These are phyloP conservation scores for Dactylellina haptotyla DNA, from an alignment of 2,329 filamentous ascomycete genomes.

Conservation along the genomic window DNA sequence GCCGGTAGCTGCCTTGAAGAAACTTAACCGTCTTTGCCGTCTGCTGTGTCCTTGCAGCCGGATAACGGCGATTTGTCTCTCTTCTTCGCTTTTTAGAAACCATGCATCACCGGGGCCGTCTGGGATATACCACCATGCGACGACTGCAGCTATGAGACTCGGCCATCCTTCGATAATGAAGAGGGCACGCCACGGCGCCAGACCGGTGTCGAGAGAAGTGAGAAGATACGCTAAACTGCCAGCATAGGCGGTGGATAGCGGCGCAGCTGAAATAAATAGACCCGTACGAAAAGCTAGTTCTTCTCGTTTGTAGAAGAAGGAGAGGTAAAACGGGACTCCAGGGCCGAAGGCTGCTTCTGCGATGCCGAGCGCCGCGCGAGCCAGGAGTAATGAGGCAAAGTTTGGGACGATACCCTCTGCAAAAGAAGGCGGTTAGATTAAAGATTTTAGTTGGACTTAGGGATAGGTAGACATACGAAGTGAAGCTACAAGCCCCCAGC, in stretches of 20 bases:
- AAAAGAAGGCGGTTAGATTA: slow-evolving; percentile 20
- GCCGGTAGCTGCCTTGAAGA: slow-evolving; percentile 38
- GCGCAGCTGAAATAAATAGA: slow-evolving; percentile 81
- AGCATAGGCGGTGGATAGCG: slow-evolving; percentile 82
- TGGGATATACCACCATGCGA: slow-evolving; percentile 68
- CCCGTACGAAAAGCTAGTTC: slow-evolving; percentile 88
- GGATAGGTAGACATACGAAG: slow-evolving; percentile 54
- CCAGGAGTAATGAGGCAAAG: slow-evolving; percentile 64
- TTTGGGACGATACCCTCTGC: slow-evolving; percentile 57
- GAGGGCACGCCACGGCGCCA: slow-evolving; percentile 73
- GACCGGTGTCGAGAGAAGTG: slow-evolving; percentile 68
- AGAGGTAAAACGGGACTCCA: slow-evolving; percentile 72
- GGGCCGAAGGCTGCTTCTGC: slow-evolving; percentile 72
- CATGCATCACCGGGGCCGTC: slow-evolving; percentile 67
- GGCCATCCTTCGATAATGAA: slow-evolving; percentile 74
- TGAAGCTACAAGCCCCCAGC: slow-evolving; percentile 57
- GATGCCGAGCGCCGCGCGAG: slow-evolving; percentile 70
- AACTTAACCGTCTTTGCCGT: slow-evolving; percentile 52
- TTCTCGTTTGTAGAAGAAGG: slow-evolving; percentile 72
- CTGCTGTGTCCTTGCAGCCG: slow-evolving; percentile 62
- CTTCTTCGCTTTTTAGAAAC: slow-evolving; percentile 67
- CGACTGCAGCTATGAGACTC: slow-evolving; percentile 67
- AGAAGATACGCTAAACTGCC: slow-evolving; percentile 74
- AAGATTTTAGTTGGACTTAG: not conserved
- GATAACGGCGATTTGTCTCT: slow-evolving; percentile 69